Base-by-base conservation (phyloP, 2,329 filamentous ascomycete genomes). In the Clonostachys solani region DNA sequence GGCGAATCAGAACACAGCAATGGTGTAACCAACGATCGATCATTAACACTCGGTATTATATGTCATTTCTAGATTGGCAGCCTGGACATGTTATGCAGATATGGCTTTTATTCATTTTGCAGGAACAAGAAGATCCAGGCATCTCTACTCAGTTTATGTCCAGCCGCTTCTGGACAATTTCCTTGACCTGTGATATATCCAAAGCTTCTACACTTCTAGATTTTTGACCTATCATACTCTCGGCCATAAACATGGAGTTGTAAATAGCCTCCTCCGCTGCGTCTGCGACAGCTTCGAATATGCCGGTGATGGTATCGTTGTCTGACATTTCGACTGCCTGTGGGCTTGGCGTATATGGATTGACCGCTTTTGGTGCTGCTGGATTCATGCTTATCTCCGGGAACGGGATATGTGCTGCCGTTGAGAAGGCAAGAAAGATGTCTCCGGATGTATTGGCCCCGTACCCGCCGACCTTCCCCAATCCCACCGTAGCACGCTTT, bases 381-480 rank as follows among this genome's bases (percentile, higher is more conserved):
- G 16, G 13, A n/a, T 3, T 15, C 42, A 52, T 51, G 42, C 50
- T 47, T 2, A 61, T 37, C 7, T 58, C 51, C 54, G 75, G 72
- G 36, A 54, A 48, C 0, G 61, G 58, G 5, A 81, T 63, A 40
- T 69, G 66, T 49, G 77, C 80, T 6, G 70, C 82, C 0, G 83
- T 87, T 8, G 81, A 86, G 49, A 87, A 80, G 5, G 83, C 83
- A 3, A 87, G 66, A 57, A 86, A 85, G 49, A 87, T 79, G 50
- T 87, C 83, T 0, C 83, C 84, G 0, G 80, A 85, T 12, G 72
- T 72, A 52, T 85, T 86, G 40, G 73, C 70, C 0, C 81, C 83
- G 49, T 79, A 78, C 3, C 81, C 80, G 3, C 83, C 83, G 1
- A 84, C 81, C 48, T 76, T 71, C 6, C 76, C 68, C 1, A 87